Evolutionary conservation across 352 stramenopile genomes (phyloP).

Genomic region (Globisporangium middletonii): DNA sequence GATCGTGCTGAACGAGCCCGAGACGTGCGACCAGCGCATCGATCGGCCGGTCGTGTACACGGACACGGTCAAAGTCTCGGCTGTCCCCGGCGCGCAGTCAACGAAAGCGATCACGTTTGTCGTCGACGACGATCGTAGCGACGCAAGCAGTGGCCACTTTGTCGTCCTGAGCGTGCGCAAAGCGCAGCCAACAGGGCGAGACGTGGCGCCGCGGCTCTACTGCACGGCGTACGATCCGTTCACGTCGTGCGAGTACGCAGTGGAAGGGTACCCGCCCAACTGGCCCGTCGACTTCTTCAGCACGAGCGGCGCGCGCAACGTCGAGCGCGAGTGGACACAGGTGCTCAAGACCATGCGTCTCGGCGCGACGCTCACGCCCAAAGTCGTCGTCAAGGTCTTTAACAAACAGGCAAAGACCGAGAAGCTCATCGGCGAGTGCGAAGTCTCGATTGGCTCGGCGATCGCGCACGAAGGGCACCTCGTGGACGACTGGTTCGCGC

Average conservation of each 20-base stretch:
- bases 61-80: slow-evolving; percentile 58
- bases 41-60: slow-evolving; percentile 71
- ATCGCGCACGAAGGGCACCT: slow-evolving; percentile 68
- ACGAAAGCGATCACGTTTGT: slow-evolving; percentile 49
- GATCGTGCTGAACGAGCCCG: slow-evolving; percentile 47
- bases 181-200: slow-evolving; percentile 26
- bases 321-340: slow-evolving; percentile 44
- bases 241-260: slow-evolving; percentile 71
- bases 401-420: slow-evolving; percentile 68
- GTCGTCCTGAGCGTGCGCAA: slow-evolving; percentile 66
- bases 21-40: slow-evolving; percentile 38
- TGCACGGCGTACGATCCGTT: slow-evolving; percentile 82
- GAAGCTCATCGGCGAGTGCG: slow-evolving; percentile 61
- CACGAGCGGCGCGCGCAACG: slow-evolving; percentile 27
- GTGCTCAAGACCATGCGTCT: slow-evolving; percentile 52
- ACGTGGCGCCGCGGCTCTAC: slow-evolving; percentile 38
- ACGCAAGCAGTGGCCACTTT: slow-evolving; percentile 34
- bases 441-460: slow-evolving; percentile 65
- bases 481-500: slow-evolving; percentile 55
- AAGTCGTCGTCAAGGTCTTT: slow-evolving; percentile 60
- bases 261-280: slow-evolving; percentile 52
- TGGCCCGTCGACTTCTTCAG: slow-evolving; percentile 74
- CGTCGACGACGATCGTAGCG: slow-evolving; percentile 14
- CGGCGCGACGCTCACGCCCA: slow-evolving; percentile 54
- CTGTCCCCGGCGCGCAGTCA: slow-evolving; percentile 29